Evolutionary conservation across 768 basidiomycete species (phyloP).

Genomic region (Amanita jacksonii): DNA sequence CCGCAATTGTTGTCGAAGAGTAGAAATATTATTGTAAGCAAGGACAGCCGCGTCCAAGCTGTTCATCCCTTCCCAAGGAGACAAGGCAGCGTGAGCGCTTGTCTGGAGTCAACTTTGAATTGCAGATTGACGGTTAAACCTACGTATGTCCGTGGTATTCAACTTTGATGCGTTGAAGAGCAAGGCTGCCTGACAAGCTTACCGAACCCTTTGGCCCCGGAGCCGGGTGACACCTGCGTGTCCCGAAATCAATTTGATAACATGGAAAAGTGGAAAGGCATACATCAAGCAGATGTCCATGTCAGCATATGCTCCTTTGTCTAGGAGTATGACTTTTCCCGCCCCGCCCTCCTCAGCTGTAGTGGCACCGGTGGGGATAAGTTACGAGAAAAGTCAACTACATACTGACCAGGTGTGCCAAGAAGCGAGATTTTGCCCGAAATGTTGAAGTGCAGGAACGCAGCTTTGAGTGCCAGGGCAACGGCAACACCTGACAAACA

Average conservation of each 20-base stretch:
- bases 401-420: conserved; percentile 60
- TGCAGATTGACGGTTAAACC: conserved; percentile 10
- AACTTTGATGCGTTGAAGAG: conserved; percentile 47
- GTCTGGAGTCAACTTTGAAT: not conserved
- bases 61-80: conserved; percentile 81
- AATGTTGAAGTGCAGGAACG: conserved; percentile 51
- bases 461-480: conserved; percentile 57
- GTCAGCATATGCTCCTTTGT: conserved; percentile 62
- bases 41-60: conserved; percentile 83
- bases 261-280: conserved; percentile 9
- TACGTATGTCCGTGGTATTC: conserved; percentile 73
- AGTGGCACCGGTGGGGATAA: not conserved
- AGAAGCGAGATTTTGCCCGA: conserved; percentile 61
- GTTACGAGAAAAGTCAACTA: not conserved
- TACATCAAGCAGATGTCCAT: conserved; percentile 77
- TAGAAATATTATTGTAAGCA: conserved; percentile 71
- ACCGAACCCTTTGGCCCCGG: conserved; percentile 65
- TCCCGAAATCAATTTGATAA: not conserved
- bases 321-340: conserved; percentile 63
- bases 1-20: conserved; percentile 71
- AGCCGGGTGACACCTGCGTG: conserved; percentile 70
- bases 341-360: conserved; percentile 72
- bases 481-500: conserved; percentile 53
- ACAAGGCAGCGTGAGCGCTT: conserved; percentile 70
- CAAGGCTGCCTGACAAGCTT: conserved; percentile 55